Conservation (phyloP, 345 rosid species). For the Hypericum androsaemum region DNA sequence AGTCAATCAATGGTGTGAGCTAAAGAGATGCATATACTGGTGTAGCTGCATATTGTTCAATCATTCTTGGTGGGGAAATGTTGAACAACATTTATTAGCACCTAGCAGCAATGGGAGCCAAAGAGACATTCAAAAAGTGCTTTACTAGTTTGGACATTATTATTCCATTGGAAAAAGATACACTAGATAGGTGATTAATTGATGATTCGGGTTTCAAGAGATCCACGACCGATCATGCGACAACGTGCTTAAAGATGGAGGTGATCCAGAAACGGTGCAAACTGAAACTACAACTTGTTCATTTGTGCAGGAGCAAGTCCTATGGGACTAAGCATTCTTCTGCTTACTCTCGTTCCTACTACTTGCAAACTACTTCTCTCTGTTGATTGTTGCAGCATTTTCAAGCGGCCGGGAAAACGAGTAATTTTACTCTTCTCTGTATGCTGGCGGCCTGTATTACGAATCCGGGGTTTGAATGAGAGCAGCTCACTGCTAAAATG, state of each 20-base stretch:
- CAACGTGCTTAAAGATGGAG: slow-evolving; percentile 66
- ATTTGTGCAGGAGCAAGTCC: background rate
- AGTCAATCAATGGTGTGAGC: background rate
- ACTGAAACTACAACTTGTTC: background rate
- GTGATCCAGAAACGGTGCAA: slow-evolving; percentile 77
- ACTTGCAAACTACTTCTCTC: slow-evolving; percentile 9
- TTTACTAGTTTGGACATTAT: too few species aligned
- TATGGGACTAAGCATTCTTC: too few species aligned
- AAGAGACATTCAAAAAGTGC: too few species aligned
- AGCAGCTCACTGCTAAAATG: too few species aligned
- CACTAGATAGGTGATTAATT: background rate
- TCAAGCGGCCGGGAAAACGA: slow-evolving; percentile 39
- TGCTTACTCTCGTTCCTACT: too few species aligned
- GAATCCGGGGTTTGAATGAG: slow-evolving; percentile 86
- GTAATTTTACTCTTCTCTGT: slow-evolving; percentile 63
- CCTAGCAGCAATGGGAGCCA: too few species aligned
- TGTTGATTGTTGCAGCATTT: slow-evolving; percentile 53
- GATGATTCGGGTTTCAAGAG: slow-evolving; percentile 68
- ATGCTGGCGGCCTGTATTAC: slow-evolving; percentile 68
- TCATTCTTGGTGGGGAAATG: too few species aligned
- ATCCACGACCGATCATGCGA: slow-evolving; percentile 76
- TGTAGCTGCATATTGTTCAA: too few species aligned
- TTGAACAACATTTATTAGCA: too few species aligned
- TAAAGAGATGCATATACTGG: too few species aligned
- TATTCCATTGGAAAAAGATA: too few species aligned